Percentiles rank a stretch among this genome's conserved stretches.
phyloP scores from a whole-genome alignment of 1,139 yeast genomes.

The Pichia sp. region DNA sequence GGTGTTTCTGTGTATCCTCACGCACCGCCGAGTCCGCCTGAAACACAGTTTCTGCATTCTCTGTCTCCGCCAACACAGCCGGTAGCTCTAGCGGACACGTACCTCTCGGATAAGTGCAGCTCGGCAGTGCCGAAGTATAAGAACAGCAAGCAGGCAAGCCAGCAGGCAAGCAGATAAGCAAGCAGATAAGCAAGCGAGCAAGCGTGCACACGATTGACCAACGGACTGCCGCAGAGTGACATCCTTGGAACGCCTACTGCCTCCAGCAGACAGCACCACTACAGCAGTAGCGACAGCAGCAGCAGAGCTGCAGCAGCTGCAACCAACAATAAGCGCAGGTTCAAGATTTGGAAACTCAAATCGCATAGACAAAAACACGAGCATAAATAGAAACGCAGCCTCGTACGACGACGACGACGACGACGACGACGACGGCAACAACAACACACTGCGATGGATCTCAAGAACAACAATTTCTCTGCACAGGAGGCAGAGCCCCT shows the following conservation, averaged over 20 bases:
- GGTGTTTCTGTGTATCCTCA: neutral
- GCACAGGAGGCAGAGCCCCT: slow-evolving; percentile 21
- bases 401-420: too few species aligned
- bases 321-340: too few species aligned
- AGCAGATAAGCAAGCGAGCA: neutral
- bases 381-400: too few species aligned
- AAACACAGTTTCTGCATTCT: neutral
- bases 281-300: too few species aligned
- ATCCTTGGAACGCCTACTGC: too few species aligned
- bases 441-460: neutral
- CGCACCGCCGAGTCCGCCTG: neutral
- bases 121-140: neutral
- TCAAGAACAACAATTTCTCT: slow-evolving; percentile 4
- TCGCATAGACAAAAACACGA: too few species aligned
- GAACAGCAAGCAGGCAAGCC: neutral
- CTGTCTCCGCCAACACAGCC: neutral
- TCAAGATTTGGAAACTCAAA: too few species aligned
- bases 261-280: too few species aligned
- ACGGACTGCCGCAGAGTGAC: too few species aligned
- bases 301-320: too few species aligned
- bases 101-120: neutral
- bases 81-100: neutral
- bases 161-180: neutral
- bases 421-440: too few species aligned
- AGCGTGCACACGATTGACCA: too few species aligned